Evolutionary conservation across 306 rosid species (phyloP).

Genomic region (Sesbania bispinosa): DNA sequence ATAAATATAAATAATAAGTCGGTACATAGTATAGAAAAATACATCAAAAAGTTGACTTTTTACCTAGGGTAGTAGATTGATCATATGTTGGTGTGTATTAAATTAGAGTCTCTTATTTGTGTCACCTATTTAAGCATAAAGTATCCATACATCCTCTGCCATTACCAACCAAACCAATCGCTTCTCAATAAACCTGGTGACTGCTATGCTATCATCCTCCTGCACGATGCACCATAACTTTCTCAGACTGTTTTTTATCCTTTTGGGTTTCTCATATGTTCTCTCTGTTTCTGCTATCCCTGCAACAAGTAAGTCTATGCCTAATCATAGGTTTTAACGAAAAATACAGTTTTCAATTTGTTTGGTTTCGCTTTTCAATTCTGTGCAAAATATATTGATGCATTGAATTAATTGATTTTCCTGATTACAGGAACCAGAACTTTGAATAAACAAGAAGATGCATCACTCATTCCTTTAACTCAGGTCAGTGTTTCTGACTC

Average conservation of each 20-base stretch:
- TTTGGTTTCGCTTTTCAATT: neutral
- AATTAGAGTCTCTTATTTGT: neutral
- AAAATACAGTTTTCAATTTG: neutral
- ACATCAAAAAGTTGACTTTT: conserved; percentile 31
- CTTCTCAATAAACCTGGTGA: neutral
- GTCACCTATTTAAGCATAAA: conserved; percentile 22
- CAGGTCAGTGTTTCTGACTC: conserved; percentile 13
- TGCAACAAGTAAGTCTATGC: conserved; percentile 33
- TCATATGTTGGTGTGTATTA: neutral
- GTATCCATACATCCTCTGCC: neutral
- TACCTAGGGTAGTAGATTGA: neutral
- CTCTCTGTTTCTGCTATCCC: conserved; percentile 32
- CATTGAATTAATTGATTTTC: neutral
- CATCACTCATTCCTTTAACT: conserved; percentile 16
- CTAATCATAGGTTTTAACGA: neutral
- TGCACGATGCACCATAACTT: conserved; percentile 23
- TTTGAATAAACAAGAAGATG: conserved; percentile 10
- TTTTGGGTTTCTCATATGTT: conserved; percentile 28
- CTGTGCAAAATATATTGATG: neutral
- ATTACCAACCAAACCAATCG: neutral
- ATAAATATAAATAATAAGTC: no score
- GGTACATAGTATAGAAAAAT: neutral
- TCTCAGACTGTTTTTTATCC: conserved; percentile 2
- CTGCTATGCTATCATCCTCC: neutral
- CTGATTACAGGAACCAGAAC: conserved; percentile 22